Evolutionary conservation across 495 filamentous ascomycete genomes (phyloP).

Genomic region (Aspergillus indologenus): DNA sequence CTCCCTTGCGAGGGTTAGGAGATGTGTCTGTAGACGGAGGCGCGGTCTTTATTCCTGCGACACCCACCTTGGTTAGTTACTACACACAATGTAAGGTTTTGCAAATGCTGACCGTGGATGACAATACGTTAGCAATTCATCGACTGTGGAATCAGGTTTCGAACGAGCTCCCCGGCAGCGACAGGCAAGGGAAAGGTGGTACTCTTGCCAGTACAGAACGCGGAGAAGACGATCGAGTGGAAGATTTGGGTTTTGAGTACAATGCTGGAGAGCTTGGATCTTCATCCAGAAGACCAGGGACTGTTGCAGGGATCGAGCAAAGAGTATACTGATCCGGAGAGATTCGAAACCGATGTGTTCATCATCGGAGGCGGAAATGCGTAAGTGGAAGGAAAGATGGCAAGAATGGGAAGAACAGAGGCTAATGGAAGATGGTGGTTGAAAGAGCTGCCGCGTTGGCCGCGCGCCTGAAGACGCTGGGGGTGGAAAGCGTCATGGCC

Average conservation of each 20-base stretch:
- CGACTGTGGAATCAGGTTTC: conserved; percentile 21
- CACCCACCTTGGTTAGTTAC: conserved; percentile 18
- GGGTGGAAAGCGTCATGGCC: conserved; percentile 29
- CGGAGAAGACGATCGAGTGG: conserved; percentile 13
- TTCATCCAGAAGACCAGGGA: conserved; percentile 16
- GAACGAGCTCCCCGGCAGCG: conserved; percentile 17
- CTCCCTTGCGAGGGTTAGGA: conserved; percentile 13
- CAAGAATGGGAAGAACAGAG: background rate
- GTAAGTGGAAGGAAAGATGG: conserved; percentile 9
- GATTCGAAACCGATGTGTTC: conserved; percentile 23
- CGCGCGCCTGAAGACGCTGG: conserved; percentile 35
- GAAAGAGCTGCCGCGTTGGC: conserved; percentile 26
- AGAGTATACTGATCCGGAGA: background rate
- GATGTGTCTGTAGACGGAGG: conserved; percentile 20
- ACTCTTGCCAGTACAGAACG: conserved; percentile 15
- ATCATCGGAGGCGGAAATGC: conserved; percentile 28
- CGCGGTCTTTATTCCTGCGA: conserved; percentile 17
- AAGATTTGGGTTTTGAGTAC: conserved; percentile 27
- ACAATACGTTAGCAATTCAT: conserved; percentile 23
- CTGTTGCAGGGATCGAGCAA: conserved; percentile 3
- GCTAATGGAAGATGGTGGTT: background rate
- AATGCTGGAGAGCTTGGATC: conserved; percentile 16
- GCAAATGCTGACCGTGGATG: background rate
- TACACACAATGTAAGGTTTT: background rate
- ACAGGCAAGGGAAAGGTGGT: conserved; percentile 21